Conservation (phyloP, 805 yeast species). For the Grigorovia transvaalensis region DNA sequence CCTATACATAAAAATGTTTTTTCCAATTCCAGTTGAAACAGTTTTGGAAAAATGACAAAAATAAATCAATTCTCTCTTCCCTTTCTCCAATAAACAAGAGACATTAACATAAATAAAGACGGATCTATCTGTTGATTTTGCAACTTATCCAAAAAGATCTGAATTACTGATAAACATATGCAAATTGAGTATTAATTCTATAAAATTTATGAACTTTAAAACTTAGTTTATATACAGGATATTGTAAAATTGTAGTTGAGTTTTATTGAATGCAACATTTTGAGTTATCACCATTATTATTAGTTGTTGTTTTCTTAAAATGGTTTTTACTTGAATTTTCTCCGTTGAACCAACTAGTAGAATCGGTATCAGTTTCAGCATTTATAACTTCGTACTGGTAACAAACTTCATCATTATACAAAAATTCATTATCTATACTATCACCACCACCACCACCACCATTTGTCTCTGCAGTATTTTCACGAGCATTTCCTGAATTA, state of each 20-base stretch:
- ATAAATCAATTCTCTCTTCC: no score
- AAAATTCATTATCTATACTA: background rate
- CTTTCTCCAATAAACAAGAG: no score
- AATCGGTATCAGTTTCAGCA: constrained; percentile 4
- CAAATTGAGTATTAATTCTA: background rate
- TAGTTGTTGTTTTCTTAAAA: background rate
- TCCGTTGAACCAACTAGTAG: background rate
- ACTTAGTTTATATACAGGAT: background rate
- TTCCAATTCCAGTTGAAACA: background rate
- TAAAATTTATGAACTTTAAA: no score
- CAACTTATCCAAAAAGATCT: no score
- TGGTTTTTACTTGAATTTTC: background rate
- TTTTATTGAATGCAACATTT: background rate
- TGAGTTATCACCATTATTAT: background rate
- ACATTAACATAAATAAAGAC: no score
- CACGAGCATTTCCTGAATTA: background rate
- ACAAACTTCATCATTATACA: background rate
- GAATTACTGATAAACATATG: no score
- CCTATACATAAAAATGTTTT: no score
- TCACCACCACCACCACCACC: background rate
- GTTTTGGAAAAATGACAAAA: no score
- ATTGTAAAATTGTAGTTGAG: no score
- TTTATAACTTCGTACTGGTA: constrained; percentile 3
- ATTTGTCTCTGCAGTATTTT: background rate
- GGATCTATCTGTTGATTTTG: no score